phyloP scores from a whole-genome alignment of 306 rosid species.

The Albizia julibrissin region DNA sequence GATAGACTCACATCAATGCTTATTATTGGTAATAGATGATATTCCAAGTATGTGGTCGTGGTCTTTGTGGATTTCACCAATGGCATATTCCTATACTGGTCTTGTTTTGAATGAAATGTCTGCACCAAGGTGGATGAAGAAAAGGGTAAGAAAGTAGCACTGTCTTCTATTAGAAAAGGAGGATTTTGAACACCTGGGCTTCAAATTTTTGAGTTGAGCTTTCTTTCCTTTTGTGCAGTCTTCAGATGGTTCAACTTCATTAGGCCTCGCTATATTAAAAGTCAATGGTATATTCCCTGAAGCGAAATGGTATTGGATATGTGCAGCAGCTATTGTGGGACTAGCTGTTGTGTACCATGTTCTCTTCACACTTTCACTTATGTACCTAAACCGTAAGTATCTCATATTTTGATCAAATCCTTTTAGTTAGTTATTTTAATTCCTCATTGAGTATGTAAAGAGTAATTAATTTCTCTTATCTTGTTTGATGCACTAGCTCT shows the following conservation, averaged over 20 bases:
- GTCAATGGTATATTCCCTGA: conserved; percentile 17
- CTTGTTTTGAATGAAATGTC: conserved; percentile 61
- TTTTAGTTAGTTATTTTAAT: background rate
- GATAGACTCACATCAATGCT: background rate
- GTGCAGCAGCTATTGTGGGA: conserved; percentile 48
- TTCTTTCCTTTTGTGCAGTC: conserved; percentile 32
- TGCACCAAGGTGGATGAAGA: conserved; percentile 57
- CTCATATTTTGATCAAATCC: background rate
- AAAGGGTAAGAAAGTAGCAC: conserved; percentile 46
- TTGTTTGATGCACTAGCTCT: conserved; percentile 39
- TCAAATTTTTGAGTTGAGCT: conserved; percentile 22
- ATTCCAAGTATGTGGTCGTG: conserved; percentile 64
- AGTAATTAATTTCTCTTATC: background rate
- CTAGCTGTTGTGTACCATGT: conserved; percentile 46
- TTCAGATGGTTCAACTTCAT: background rate
- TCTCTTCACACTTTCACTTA: conserved; percentile 56
- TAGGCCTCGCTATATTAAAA: conserved; percentile 39
- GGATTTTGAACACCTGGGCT: background rate
- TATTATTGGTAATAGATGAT: conserved; percentile 43
- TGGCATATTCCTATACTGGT: conserved; percentile 65
- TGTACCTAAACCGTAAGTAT: conserved; percentile 62
- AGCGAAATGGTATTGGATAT: conserved; percentile 56
- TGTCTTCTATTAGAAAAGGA: background rate
- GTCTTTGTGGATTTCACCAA: conserved; percentile 69
- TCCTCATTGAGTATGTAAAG: background rate